Evolutionary conservation across 371 early-diverging fungal genomes (phyloP).

Genomic region (Apophysomyces ossiformis): DNA sequence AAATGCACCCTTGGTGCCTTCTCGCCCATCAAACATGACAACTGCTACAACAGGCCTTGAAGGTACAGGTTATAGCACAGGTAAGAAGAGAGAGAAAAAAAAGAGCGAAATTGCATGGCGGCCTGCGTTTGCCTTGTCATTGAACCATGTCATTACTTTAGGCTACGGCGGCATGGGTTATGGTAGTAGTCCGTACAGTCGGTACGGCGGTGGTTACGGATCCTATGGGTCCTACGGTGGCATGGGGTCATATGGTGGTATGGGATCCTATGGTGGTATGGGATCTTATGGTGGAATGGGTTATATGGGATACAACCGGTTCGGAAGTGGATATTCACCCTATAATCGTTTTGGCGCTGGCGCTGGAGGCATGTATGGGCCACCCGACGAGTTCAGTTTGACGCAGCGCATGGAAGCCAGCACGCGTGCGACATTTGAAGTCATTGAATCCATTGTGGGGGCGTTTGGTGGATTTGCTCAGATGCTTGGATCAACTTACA

Average conservation of each 20-base stretch:
- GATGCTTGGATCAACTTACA: conserved; percentile 96
- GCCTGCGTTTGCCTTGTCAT: conserved; percentile 1
- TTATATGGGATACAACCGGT: conserved; percentile 23
- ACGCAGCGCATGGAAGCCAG: conserved; percentile 84
- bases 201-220: conserved; percentile 45
- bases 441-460: conserved; percentile 89
- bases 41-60: conserved; percentile 14
- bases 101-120: no score
- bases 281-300: conserved; percentile 34
- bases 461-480: conserved; percentile 96
- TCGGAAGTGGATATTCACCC: conserved; percentile 50
- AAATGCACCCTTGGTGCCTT: conserved; percentile 36
- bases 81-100: background rate
- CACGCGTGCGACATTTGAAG: conserved; percentile 88
- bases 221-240: conserved; percentile 33
- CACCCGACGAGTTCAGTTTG: conserved; percentile 65
- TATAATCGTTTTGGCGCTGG: conserved; percentile 49
- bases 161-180: conserved; percentile 29
- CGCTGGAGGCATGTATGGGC: conserved; percentile 54
- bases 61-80: conserved; percentile 31
- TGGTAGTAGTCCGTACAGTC: conserved; percentile 37
- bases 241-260: conserved; percentile 34
- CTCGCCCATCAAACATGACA: conserved; percentile 31
- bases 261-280: conserved; percentile 34
- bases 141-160: background rate